phyloP scores from a whole-genome alignment of 495 filamentous ascomycete genomes.

The Penicillium cosmopolitanum region DNA sequence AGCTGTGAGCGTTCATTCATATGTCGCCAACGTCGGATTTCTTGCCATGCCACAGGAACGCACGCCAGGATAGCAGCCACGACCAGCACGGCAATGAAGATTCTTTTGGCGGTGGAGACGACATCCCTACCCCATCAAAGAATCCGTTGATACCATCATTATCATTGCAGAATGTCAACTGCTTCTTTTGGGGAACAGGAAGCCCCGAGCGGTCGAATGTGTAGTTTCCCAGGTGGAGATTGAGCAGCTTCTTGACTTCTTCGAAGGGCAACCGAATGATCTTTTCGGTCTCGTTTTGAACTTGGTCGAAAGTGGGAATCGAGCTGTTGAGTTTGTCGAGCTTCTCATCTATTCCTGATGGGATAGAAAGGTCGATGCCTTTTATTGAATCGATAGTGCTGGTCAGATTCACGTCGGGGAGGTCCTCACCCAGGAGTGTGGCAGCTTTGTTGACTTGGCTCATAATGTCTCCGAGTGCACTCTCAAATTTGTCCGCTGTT shows the following conservation, averaged over 20 bases:
- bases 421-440: conserved; percentile 33
- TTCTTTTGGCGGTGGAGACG: conserved; percentile 63
- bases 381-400: conserved; percentile 64
- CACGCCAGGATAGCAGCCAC: conserved; percentile 72
- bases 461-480: conserved; percentile 62
- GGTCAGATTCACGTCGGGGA: conserved; percentile 63
- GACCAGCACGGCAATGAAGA: conserved; percentile 73
- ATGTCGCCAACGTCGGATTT: conserved; percentile 76
- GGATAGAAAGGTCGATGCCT: conserved; percentile 61
- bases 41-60: conserved; percentile 75
- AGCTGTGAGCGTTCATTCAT: conserved; percentile 71
- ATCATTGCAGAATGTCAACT: conserved; percentile 83
- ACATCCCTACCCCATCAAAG: conserved; percentile 73
- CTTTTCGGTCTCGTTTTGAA: conserved; percentile 74
- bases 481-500: conserved; percentile 58
- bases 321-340: conserved; percentile 70
- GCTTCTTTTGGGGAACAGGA: conserved; percentile 77
- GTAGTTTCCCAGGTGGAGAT: conserved; percentile 67
- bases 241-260: conserved; percentile 69
- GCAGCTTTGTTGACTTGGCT: conserved; percentile 43
- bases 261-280: conserved; percentile 80
- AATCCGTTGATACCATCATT: conserved; percentile 85
- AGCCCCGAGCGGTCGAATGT: conserved; percentile 75
- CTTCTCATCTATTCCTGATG: conserved; percentile 62
- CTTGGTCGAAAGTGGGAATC: conserved; percentile 80